Evolutionary conservation across 148 eudicot species (phyloP), one percentile per base, ranked within the genome.

Genomic region (Suaeda aralocaspica): DNA sequence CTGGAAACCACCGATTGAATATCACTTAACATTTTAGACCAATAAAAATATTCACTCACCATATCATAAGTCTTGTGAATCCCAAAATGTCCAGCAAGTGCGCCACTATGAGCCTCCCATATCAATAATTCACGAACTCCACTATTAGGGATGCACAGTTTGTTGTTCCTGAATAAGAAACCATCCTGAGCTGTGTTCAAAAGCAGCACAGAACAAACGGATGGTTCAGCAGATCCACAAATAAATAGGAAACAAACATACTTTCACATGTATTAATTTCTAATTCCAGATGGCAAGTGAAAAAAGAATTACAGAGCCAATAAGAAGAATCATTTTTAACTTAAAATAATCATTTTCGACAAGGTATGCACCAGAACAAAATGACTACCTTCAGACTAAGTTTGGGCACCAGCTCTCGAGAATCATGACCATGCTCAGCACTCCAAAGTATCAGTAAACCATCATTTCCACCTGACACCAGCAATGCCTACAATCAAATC

Each of bases 391-490:
- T 94, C 64, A 91, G 78, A 74, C 97, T 94, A 77, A 86, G 83
- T 81, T 94, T 91, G 66, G 98, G 98, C 59, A 86, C 97, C 66
- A 91, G 95, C 59, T 93, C 98, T 76, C 89, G 87, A 28, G 97
- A 87, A 89, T 91, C 98, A 71, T 83, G 96, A 45, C 92, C 84
- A 78, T 87, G 88, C 68, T 89, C 97, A 19, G 96, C 92, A 83
- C 87, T 89, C 98, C 98, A 94, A 46, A 91, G 78, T 33, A 94
- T 87, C 55, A 94, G 89, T 74, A 91, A 81, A 56, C 98, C 98
- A 86, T 94, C 98, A 78, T 82, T 89, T 77, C 98, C 98, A 61
- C 98, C 98, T 39, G 98, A 94, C 74, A 94, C 98, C 82, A 94
- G 76, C 78, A 91, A 90, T 25, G 92, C 91, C 98, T 94, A 78